Conservation (phyloP, 176 grass and related monocot genomes). For the Miscanthus lutarioriparius region DNA sequence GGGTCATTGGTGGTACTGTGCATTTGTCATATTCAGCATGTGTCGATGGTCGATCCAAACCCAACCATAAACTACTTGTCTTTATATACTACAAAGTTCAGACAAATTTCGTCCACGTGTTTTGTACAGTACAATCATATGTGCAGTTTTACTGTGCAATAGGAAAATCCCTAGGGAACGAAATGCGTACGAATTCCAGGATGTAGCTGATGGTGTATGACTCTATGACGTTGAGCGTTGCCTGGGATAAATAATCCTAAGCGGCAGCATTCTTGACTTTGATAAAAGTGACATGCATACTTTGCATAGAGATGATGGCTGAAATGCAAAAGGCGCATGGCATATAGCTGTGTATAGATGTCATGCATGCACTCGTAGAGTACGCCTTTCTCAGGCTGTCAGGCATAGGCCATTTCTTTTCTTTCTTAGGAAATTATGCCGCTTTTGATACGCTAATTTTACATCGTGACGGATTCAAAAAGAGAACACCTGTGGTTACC, state of each 20-base stretch:
- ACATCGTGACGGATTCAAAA: background rate
- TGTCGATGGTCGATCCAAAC: background rate
- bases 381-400: background rate
- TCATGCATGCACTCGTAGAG: background rate
- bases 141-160: background rate
- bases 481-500: background rate
- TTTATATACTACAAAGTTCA: background rate
- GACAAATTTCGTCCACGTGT: background rate
- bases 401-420: background rate
- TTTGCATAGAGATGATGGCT: background rate
- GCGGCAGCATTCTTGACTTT: background rate
- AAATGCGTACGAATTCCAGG: background rate
- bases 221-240: background rate
- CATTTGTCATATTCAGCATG: slow-evolving; percentile 8
- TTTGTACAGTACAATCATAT: background rate
- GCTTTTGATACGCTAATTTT: background rate
- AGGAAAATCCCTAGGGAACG: background rate
- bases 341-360: background rate
- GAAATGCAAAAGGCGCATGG: background rate
- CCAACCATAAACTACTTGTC: background rate
- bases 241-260: background rate
- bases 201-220: background rate
- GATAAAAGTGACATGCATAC: background rate
- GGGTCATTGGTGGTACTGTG: background rate
- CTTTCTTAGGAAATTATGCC: too few species aligned